A percentile compares a stretch with the other conserved stretches of the same genome.
These are phyloP conservation scores for Micractinium conductrix DNA, from an alignment of 139 green algal species.

Conservation along the genomic window DNA sequence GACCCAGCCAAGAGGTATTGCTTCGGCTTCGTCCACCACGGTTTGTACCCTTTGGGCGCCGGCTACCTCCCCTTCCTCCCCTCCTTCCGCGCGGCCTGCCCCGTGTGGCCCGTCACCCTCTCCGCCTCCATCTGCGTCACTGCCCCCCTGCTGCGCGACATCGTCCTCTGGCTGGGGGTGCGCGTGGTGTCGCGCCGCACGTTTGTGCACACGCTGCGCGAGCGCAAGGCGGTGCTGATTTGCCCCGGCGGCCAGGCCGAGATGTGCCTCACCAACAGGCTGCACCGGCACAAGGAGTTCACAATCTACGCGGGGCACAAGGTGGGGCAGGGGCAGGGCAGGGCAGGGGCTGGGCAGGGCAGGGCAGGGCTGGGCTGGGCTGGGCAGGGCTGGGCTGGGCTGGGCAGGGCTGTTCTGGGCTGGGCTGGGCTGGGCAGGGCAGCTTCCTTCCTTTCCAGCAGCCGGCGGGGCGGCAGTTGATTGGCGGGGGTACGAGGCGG, in stretches of 20 bases:
- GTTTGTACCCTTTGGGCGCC: conserved; percentile 79
- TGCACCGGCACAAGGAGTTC: conserved; percentile 43
- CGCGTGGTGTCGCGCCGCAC: conserved; percentile 67
- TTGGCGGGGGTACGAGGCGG: too few relatives aligned
- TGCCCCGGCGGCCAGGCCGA: conserved; percentile 82
- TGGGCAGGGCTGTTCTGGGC: too few relatives aligned
- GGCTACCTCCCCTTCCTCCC: conserved; percentile 76
- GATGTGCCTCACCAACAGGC: conserved; percentile 36
- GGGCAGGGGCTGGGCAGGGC: neutral
- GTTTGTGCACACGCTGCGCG: conserved; percentile 68
- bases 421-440: too few relatives aligned
- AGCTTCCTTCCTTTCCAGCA: too few relatives aligned
- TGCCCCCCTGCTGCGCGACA: conserved; percentile 39
- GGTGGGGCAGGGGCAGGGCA: conserved; percentile 18
- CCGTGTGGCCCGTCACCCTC: conserved; percentile 60
- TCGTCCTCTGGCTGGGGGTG: conserved; percentile 32
- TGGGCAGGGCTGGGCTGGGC: too few relatives aligned
- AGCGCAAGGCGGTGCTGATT: conserved; percentile 75
- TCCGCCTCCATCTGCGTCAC: conserved; percentile 70
- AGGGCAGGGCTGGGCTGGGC: neutral
- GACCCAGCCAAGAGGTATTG: conserved; percentile 58
- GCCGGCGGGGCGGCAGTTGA: too few relatives aligned
- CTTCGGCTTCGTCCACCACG: conserved; percentile 86
- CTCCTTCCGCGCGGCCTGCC: conserved; percentile 55
- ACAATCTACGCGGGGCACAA: conserved; percentile 58